phyloP scores from a whole-genome alignment of 371 early-diverging fungal species.

The Mortierella sp. region DNA sequence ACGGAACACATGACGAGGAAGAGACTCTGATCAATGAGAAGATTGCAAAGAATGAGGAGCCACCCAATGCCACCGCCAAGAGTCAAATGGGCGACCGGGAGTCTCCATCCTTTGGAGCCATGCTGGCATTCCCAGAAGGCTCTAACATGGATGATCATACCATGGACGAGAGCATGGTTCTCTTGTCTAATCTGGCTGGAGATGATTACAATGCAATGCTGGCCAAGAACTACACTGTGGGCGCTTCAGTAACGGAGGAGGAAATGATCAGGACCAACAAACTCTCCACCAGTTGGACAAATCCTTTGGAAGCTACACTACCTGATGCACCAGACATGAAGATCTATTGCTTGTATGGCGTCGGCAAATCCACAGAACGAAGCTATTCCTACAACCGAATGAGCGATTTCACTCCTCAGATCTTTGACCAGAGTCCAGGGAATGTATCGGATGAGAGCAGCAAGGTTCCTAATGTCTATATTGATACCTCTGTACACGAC shows the following conservation, averaged over 20 bases:
- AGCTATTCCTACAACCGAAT: slow-evolving; percentile 73
- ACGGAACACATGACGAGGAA: slow-evolving; percentile 48
- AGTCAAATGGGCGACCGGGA: slow-evolving; percentile 15
- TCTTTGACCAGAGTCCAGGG: slow-evolving; percentile 39
- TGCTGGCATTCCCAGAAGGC: slow-evolving; percentile 44
- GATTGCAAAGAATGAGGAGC: slow-evolving; percentile 24
- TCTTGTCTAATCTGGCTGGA: slow-evolving; percentile 65
- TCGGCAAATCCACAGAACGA: slow-evolving; percentile 83
- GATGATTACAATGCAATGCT: slow-evolving; percentile 63
- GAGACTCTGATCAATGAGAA: slow-evolving; percentile 41
- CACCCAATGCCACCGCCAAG: slow-evolving; percentile 9
- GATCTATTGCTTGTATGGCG: slow-evolving; percentile 88
- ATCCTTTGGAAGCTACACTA: slow-evolving; percentile 85
- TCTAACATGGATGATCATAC: slow-evolving; percentile 57
- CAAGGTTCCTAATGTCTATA: slow-evolving; percentile 37
- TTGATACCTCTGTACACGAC: slow-evolving; percentile 34
- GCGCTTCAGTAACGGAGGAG: slow-evolving; percentile 65
- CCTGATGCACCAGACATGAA: slow-evolving; percentile 86
- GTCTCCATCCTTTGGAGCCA: slow-evolving; percentile 38
- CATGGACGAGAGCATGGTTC: slow-evolving; percentile 62
- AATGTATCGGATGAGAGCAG: slow-evolving; percentile 45
- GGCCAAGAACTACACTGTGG: slow-evolving; percentile 71
- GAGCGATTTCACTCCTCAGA: slow-evolving; percentile 33
- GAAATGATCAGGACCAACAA: slow-evolving; percentile 59
- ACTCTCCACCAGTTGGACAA: slow-evolving; percentile 76